A percentile compares a stretch with the other conserved stretches of the same genome.
These are phyloP conservation scores for Miscanthus lutarioriparius DNA, from an alignment of 176 grass and related monocot species.

Conservation along the genomic window DNA sequence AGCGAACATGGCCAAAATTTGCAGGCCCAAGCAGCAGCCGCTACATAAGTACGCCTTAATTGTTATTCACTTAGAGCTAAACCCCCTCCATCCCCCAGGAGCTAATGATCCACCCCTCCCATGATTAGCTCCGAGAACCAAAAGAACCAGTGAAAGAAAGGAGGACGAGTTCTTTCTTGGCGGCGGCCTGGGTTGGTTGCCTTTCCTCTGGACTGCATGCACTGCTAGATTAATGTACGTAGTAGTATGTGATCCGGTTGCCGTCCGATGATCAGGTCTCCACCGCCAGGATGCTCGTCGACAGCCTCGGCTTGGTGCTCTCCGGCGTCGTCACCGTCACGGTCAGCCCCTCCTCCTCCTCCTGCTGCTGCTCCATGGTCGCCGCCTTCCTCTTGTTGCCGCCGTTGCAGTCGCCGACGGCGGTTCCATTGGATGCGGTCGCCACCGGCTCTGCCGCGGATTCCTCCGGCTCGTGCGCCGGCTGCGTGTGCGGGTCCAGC, in stretches of 20 bases:
- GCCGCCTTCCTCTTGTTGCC: conserved; percentile 62
- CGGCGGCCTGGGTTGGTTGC: not conserved
- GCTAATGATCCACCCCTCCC: conserved; percentile 10
- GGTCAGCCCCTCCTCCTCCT: conserved; percentile 33
- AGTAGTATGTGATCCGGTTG: not conserved
- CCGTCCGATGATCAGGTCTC: conserved; percentile 43
- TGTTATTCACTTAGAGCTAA: conserved; percentile 28
- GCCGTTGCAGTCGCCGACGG: not conserved
- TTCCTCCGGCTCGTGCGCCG: not conserved
- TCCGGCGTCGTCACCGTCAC: conserved; percentile 42
- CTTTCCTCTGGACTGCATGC: not conserved
- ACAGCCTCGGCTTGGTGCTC: conserved; percentile 65
- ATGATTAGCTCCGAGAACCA: not conserved
- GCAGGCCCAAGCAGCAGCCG: conserved; percentile 14
- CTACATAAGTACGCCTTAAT: not conserved
- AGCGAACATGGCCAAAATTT: no score
- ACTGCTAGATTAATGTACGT: not conserved
- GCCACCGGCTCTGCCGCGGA: not conserved
- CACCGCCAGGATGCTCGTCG: conserved; percentile 52
- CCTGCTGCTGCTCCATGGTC: conserved; percentile 27
- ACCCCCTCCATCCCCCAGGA: not conserved
- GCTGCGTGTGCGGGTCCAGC: not conserved
- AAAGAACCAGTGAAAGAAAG: conserved; percentile 10
- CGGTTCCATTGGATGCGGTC: not conserved
- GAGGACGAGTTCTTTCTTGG: not conserved